Conservation (phyloP, 176 grass and related monocot species). For the Oryza meridionalis region DNA sequence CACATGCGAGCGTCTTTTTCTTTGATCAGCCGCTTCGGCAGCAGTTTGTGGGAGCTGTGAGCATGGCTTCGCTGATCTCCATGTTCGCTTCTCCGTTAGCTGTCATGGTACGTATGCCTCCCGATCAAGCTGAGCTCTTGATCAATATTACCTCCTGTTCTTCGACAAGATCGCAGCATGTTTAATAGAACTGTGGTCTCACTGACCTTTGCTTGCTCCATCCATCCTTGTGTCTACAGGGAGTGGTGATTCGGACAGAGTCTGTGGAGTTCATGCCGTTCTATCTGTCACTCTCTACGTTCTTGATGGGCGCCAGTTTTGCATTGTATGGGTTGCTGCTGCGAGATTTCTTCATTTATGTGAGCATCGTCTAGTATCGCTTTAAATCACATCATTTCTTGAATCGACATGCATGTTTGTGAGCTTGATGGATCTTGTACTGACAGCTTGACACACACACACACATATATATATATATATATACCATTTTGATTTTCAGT, state of each 20-base stretch:
- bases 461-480: no score
- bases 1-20: slow-evolving; percentile 43
- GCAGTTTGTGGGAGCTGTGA: slow-evolving; percentile 58
- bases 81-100: slow-evolving; percentile 86
- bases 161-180: background rate
- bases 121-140: background rate
- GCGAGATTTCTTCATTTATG: slow-evolving; percentile 77
- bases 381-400: background rate
- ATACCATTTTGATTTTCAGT: slow-evolving; percentile 43
- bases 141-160: background rate
- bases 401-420: background rate
- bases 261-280: slow-evolving; percentile 96
- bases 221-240: slow-evolving; percentile 44
- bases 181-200: background rate
- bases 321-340: slow-evolving; percentile 66
- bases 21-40: slow-evolving; percentile 57
- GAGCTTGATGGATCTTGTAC: background rate
- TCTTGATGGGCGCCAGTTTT: slow-evolving; percentile 73
- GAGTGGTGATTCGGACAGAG: slow-evolving; percentile 76
- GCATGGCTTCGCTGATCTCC: slow-evolving; percentile 61
- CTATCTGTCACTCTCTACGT: slow-evolving; percentile 73
- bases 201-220: background rate
- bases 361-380: slow-evolving; percentile 33
- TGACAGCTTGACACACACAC: background rate
- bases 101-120: slow-evolving; percentile 67